phyloP scores from a whole-genome alignment of 2,329 filamentous ascomycete genomes.

The Ceratocystis ficicola region DNA sequence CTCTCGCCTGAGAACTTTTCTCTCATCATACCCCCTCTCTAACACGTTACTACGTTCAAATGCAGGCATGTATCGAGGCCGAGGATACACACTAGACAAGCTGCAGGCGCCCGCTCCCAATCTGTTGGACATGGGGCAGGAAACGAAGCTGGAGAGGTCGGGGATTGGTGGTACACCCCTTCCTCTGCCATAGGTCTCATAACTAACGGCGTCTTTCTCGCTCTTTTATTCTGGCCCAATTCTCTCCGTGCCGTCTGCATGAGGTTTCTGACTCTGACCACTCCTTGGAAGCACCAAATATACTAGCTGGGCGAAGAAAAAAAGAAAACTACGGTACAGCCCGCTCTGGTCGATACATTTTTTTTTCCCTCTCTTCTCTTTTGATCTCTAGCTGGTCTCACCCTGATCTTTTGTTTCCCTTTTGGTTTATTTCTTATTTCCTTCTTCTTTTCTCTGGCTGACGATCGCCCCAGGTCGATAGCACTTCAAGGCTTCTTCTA shows the following conservation, averaged over 20 bases:
- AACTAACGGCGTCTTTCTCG: slow-evolving; percentile 1
- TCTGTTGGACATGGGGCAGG: neutral
- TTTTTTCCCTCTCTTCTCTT: slow-evolving; percentile 28
- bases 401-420: slow-evolving; percentile 26
- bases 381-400: slow-evolving; percentile 47
- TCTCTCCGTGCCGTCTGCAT: slow-evolving; percentile 29
- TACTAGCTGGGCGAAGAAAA: neutral
- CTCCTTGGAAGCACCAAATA: neutral
- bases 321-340: slow-evolving; percentile 9
- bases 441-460: neutral
- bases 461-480: neutral
- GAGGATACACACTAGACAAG: neutral
- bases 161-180: neutral
- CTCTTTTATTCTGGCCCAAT: slow-evolving; percentile 23
- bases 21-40: neutral
- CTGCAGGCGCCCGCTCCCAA: neutral
- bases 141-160: neutral
- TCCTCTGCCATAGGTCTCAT: neutral
- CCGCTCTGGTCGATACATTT: slow-evolving; percentile 3
- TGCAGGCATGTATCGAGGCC: slow-evolving; percentile 3
- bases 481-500: neutral
- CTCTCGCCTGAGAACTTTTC: neutral
- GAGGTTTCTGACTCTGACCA: neutral
- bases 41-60: neutral
- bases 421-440: slow-evolving; percentile 17